phyloP scores from a whole-genome alignment of 1,284 basidiomycete genomes.

The Cerrena zonata region DNA sequence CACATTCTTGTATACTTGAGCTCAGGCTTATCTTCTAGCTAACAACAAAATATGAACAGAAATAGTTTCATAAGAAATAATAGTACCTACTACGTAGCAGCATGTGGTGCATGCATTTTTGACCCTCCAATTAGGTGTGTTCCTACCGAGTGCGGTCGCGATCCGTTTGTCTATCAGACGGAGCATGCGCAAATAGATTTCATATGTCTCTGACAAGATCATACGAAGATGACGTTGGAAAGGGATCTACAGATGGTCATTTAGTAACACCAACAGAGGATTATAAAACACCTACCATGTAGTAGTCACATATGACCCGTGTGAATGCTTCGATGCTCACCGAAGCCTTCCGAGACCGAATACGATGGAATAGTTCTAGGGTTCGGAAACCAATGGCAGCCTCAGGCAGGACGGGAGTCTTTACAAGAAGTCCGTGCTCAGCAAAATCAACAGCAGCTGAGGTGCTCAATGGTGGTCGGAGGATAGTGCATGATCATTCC shows the following conservation, averaged over 20 bases:
- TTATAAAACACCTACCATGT: conserved; percentile 21
- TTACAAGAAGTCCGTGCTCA: not conserved
- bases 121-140: too few species aligned
- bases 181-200: conserved; percentile 25
- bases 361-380: conserved; percentile 22
- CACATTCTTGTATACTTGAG: conserved; percentile 18
- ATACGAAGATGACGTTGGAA: conserved; percentile 9
- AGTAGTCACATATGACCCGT: conserved; percentile 27
- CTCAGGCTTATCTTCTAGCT: conserved; percentile 22
- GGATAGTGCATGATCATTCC: not conserved
- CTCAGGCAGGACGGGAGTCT: not conserved
- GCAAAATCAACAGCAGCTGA: not conserved
- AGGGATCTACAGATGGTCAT: conserved; percentile 8
- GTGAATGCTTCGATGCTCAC: conserved; percentile 29
- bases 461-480: not conserved
- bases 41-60: not conserved
- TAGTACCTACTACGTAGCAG: too few species aligned
- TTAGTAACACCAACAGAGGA: not conserved
- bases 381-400: conserved; percentile 25
- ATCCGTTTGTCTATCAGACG: conserved; percentile 15
- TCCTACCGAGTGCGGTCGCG: conserved; percentile 12
- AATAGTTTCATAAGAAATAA: not conserved
- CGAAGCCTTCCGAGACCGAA: conserved; percentile 19
- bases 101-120: too few species aligned
- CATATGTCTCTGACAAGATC: conserved; percentile 22